Percentiles rank a stretch among this genome's conserved stretches.
Conservation (phyloP, 2,329 filamentous ascomycete species). For the Ascochyta fabae region DNA sequence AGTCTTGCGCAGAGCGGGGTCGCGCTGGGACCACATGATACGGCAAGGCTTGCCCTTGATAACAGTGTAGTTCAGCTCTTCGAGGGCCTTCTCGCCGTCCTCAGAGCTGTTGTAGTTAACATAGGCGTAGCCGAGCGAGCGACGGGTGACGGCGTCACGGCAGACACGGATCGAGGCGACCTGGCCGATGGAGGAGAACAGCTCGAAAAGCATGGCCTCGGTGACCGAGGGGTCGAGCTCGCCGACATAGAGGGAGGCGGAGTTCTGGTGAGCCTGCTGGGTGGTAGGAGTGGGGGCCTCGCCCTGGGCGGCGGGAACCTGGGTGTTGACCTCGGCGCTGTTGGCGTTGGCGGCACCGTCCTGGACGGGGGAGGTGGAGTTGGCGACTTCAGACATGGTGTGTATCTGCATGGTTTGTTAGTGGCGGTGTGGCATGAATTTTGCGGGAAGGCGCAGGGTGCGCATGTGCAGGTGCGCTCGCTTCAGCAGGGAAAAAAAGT, state of each 20-base stretch:
- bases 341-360: constrained; percentile 76
- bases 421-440: constrained; percentile 29
- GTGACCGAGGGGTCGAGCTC: constrained; percentile 98
- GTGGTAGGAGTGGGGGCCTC: constrained; percentile 74
- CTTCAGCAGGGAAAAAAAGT: constrained; percentile 36
- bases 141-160: constrained; percentile 97
- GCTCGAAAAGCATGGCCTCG: constrained; percentile 99
- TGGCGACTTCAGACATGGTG: constrained; percentile 54
- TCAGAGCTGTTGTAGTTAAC: constrained; percentile 99
- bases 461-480: constrained; percentile 40
- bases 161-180: constrained; percentile 99
- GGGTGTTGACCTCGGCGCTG: constrained; percentile 73
- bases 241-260: constrained; percentile 97
- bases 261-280: constrained; percentile 83
- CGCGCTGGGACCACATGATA: constrained; percentile 99
- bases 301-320: constrained; percentile 67
- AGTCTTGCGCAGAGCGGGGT: constrained; percentile 98
- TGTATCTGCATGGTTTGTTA: constrained; percentile 35
- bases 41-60: constrained; percentile 99
- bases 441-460: constrained; percentile 39
- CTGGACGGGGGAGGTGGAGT: constrained; percentile 61
- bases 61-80: constrained; percentile 99
- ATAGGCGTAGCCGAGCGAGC: constrained; percentile 98
- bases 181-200: constrained; percentile 98
- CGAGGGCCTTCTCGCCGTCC: constrained; percentile 96